phyloP scores from a whole-genome alignment of 2,329 filamentous ascomycete species.

The Aureobasidium uvarum region DNA sequence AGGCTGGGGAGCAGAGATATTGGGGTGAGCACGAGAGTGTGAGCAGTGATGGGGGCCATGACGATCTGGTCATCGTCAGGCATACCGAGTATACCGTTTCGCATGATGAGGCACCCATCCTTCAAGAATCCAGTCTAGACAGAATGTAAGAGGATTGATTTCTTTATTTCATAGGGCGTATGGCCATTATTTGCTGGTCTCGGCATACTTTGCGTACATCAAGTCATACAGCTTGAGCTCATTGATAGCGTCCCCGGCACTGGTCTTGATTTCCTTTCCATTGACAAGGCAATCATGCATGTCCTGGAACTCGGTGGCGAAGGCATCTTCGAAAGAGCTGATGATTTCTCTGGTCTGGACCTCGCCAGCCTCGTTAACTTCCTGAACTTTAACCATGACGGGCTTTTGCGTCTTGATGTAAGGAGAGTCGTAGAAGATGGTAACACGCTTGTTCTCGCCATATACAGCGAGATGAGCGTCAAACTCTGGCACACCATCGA shows the following conservation, averaged over 20 bases:
- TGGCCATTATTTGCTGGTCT: constrained; percentile 4
- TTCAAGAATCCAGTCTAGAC: neutral
- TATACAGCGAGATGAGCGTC: constrained; percentile 57
- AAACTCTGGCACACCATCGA: constrained; percentile 54
- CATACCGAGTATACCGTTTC: constrained; percentile 3
- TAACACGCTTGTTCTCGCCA: constrained; percentile 54
- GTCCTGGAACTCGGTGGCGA: constrained; percentile 46
- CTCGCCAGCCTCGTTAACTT: constrained; percentile 43
- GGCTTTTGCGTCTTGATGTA: constrained; percentile 55
- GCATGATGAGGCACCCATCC: constrained; percentile 4
- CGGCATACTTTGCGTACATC: constrained; percentile 34
- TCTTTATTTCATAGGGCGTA: neutral
- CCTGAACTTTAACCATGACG: constrained; percentile 50
- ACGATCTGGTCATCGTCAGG: constrained; percentile 7
- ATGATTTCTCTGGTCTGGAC: constrained; percentile 37
- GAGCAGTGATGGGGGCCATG: neutral
- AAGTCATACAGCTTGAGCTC: constrained; percentile 42
- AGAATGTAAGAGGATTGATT: neutral
- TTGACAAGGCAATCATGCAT: constrained; percentile 42
- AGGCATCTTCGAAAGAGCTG: constrained; percentile 51
- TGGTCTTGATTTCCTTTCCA: constrained; percentile 45
- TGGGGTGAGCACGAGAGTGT: constrained; percentile 2
- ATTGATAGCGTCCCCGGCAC: constrained; percentile 43
- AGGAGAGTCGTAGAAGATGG: constrained; percentile 57
- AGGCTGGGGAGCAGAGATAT: neutral